Evolutionary conservation across 805 yeast species (phyloP).

Genomic region (Saturnispora quitensis): DNA sequence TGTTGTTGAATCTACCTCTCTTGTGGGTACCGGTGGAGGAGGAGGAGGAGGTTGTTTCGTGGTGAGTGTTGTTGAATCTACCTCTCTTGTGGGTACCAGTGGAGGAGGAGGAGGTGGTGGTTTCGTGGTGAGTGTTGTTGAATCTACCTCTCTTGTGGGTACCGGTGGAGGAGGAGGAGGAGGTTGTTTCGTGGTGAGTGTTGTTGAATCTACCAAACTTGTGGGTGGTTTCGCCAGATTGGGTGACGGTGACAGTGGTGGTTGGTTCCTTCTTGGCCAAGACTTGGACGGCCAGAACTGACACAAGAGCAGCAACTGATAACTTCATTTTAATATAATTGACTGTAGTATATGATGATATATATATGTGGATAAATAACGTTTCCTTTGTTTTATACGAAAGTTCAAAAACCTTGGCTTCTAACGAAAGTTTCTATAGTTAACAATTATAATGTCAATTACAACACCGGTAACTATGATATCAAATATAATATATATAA

Average conservation of each 20-base stretch:
- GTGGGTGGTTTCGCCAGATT: slow-evolving; percentile 37
- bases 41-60: slow-evolving; percentile 22
- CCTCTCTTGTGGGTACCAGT: slow-evolving; percentile 49
- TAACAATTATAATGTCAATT: not conserved
- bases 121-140: slow-evolving; percentile 42
- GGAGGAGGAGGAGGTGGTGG: slow-evolving; percentile 24
- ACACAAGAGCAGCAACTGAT: slow-evolving; percentile 20
- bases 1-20: slow-evolving; percentile 44
- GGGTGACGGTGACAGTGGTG: slow-evolving; percentile 26
- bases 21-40: slow-evolving; percentile 34
- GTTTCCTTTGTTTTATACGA: not conserved
- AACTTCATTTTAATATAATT: slow-evolving; percentile 28
- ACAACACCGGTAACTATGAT: not conserved
- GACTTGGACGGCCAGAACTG: slow-evolving; percentile 30
- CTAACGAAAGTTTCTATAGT: not conserved
- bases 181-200: slow-evolving; percentile 20
- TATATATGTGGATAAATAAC: not conserved
- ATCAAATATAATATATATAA: too few relatives aligned
- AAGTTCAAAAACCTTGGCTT: not conserved
- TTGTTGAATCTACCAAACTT: slow-evolving; percentile 47
- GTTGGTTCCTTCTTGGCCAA: slow-evolving; percentile 19
- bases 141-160: slow-evolving; percentile 42
- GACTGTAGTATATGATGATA: not conserved
- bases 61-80: slow-evolving; percentile 40
- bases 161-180: slow-evolving; percentile 21